Evolutionary conservation across 1,284 basidiomycete genomes (phyloP), one percentile per base, ranked within the genome.

Genomic region (Tremellales sp.): DNA sequence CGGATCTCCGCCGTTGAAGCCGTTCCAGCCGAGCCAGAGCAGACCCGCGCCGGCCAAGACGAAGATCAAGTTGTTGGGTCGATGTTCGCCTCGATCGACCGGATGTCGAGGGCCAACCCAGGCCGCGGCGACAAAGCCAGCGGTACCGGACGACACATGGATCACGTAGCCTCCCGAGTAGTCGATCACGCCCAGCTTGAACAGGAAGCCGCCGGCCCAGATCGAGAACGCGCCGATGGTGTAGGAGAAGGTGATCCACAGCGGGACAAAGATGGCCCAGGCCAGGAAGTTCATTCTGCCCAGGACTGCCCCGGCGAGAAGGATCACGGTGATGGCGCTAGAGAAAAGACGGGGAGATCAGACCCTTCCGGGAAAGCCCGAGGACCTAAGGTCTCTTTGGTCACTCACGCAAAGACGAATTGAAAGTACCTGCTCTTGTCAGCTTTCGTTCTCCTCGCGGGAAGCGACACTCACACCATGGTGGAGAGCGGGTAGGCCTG

Each of bases 191-290:
- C 54, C 54, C 19, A 47, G 48, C 21, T 44, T 29, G 18, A 28
- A 40, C n/a, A 57, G 35, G 46, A 57, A 57, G 25, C 55, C 55
- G 35, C 55, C 55, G 2, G 45, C 55, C 55, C 55, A 57, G 28
- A 54, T 38, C 29, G 37, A 42, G 34, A 57, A 57, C 21, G 49
- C 49, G 18, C 43, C 48, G 35, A 48, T 43, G 25, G 39, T 42
- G 40, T 54, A 57, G 21, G 45, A 48, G 16, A 57, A 49, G 5
- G 49, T 57, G 36, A 51, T 25, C 52, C 55, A 54, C 16, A 57
- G 43, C 0, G 52, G 55, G 4, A 54, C 53, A 28, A 57, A 57
- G 21, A 54, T 22, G 14, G 48, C 48, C 55, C 55, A 57, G 5
- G 55, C 55, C 25, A 42, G 36, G 28, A 57, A 46, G 47, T 57